Conservation (phyloP, 2,329 filamentous ascomycete genomes). For the Elsinoe fawcettii region DNA sequence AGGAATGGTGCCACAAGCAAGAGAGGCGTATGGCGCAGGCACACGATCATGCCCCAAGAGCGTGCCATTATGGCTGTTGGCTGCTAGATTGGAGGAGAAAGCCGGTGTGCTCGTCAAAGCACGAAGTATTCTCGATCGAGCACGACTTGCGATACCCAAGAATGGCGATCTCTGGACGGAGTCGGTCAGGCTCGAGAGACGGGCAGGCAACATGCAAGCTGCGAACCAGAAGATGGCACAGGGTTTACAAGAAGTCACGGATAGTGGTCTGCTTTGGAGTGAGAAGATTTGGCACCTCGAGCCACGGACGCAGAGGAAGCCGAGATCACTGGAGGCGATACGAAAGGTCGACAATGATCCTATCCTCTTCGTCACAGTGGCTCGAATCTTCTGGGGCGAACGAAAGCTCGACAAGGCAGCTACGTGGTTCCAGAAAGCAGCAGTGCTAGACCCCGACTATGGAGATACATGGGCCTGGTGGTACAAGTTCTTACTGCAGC, state of each 20-base stretch:
- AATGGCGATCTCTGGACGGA: slow-evolving; percentile 82
- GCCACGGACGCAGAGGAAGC: slow-evolving; percentile 82
- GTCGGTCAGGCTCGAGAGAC: slow-evolving; percentile 84
- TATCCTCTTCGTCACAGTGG: slow-evolving; percentile 80
- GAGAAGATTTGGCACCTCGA: slow-evolving; percentile 96
- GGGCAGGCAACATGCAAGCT: slow-evolving; percentile 72
- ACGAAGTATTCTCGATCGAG: slow-evolving; percentile 85
- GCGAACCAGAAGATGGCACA: slow-evolving; percentile 90
- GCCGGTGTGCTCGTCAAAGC: slow-evolving; percentile 81
- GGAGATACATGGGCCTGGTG: slow-evolving; percentile 99
- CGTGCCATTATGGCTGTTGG: slow-evolving; percentile 82
- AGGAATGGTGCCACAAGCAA: slow-evolving; percentile 70
- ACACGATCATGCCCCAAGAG: slow-evolving; percentile 80
- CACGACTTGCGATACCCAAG: slow-evolving; percentile 78
- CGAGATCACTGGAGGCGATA: slow-evolving; percentile 85
- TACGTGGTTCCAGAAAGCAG: slow-evolving; percentile 95
- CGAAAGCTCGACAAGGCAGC: slow-evolving; percentile 86
- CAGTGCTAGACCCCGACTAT: slow-evolving; percentile 74
- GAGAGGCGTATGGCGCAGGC: slow-evolving; percentile 81
- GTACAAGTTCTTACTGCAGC: slow-evolving; percentile 83
- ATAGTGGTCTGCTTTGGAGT: slow-evolving; percentile 79
- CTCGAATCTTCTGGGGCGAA: slow-evolving; percentile 93
- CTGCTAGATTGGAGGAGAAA: slow-evolving; percentile 78
- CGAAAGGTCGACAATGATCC: slow-evolving; percentile 94
- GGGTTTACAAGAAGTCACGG: slow-evolving; percentile 83